phyloP scores from a whole-genome alignment of 176 grass and related monocot genomes.

The Leersia perrieri region DNA sequence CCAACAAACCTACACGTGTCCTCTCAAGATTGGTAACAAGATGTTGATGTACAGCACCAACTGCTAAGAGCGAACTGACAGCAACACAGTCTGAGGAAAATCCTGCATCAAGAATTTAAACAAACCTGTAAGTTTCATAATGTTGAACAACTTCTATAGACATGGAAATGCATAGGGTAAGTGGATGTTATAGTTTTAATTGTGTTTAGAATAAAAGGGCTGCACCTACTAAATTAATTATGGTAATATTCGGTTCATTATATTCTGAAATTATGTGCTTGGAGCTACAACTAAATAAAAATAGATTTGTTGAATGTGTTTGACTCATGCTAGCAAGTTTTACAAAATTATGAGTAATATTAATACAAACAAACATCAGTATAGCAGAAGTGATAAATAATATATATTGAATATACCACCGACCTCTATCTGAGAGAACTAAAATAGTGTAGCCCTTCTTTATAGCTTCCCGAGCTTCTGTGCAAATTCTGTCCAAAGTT shows the following conservation, averaged over 20 bases:
- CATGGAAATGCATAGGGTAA: neutral
- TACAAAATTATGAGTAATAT: neutral
- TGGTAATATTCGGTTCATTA: neutral
- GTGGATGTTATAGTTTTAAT: neutral
- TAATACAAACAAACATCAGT: neutral
- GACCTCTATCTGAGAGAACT: conserved; percentile 98
- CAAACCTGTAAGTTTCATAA: conserved; percentile 21
- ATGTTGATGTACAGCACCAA: conserved; percentile 97
- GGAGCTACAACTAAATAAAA: neutral
- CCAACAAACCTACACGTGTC: conserved; percentile 73
- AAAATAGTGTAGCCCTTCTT: conserved; percentile 72
- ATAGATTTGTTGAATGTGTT: neutral
- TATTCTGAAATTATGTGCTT: neutral
- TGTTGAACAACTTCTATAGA: neutral
- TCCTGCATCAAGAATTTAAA: conserved; percentile 45
- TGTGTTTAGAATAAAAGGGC: neutral
- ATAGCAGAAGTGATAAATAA: neutral
- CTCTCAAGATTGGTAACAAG: conserved; percentile 90
- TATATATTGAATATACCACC: conserved; percentile 25
- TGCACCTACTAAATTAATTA: neutral
- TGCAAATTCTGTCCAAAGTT: conserved; percentile 85
- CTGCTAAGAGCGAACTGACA: conserved; percentile 89
- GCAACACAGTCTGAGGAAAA: conserved; percentile 82
- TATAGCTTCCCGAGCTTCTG: conserved; percentile 82
- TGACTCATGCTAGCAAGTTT: neutral